Conservation (phyloP, 768 basidiomycete genomes). For the Ramaria sp. region DNA sequence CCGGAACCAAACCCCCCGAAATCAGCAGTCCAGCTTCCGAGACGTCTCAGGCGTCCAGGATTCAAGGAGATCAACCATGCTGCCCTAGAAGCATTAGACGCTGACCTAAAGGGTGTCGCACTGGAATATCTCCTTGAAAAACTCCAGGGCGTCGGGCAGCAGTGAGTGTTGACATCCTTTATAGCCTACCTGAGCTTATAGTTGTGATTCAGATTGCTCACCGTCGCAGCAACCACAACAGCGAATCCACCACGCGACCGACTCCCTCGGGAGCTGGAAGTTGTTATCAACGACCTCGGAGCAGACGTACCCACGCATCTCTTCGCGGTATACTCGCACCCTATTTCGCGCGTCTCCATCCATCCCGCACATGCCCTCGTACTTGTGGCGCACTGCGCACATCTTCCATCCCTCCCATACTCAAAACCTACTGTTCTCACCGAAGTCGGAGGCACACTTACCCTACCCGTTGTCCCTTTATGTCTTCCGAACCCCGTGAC, state of each 20-base stretch:
- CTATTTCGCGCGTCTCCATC: constrained; percentile 11
- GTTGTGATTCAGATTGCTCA: background rate
- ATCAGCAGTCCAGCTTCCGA: constrained; percentile 34
- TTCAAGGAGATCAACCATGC: constrained; percentile 46
- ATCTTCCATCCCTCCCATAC: constrained; percentile 5
- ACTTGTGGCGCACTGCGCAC: constrained; percentile 11
- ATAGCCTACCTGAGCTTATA: background rate
- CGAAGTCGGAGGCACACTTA: background rate
- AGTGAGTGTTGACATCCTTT: constrained; percentile 22
- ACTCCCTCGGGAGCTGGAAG: constrained; percentile 22
- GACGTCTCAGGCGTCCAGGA: constrained; percentile 51
- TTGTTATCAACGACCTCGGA: constrained; percentile 16
- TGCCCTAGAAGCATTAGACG: constrained; percentile 40
- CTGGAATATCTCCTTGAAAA: constrained; percentile 51
- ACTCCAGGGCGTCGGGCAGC: constrained; percentile 33
- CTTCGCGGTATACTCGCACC: constrained; percentile 13
- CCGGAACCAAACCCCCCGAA: background rate
- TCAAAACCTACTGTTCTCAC: background rate
- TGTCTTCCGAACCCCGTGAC: constrained; percentile 14
- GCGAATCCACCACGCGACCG: background rate
- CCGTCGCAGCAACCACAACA: background rate
- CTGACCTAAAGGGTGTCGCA: constrained; percentile 39
- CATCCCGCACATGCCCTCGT: constrained; percentile 18
- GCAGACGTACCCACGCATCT: constrained; percentile 13
- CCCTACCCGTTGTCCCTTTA: constrained; percentile 16